Evolutionary conservation across 2,329 filamentous ascomycete species (phyloP).

Genomic region (Aspergillus uvarum): DNA sequence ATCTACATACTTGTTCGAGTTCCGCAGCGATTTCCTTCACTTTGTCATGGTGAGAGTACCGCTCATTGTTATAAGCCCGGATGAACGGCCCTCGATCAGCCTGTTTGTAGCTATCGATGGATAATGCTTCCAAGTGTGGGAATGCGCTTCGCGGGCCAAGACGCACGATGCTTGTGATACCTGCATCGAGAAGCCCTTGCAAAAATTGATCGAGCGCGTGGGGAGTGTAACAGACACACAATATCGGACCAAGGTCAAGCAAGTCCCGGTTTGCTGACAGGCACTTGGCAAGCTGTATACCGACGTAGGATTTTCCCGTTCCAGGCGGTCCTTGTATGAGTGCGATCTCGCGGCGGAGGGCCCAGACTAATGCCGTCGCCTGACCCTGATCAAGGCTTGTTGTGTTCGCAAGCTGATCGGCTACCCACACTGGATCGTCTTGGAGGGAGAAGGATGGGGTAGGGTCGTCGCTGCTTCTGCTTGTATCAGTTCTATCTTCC

Average conservation of each 20-base stretch:
- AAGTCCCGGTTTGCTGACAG: constrained; percentile 13
- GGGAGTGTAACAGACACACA: constrained; percentile 13
- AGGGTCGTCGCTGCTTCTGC: not conserved
- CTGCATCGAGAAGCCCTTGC: not conserved
- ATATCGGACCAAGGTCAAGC: constrained; percentile 2
- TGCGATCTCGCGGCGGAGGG: constrained; percentile 16
- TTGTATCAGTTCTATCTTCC: not conserved
- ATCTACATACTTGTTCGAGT: not conserved
- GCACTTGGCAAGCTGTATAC: constrained; percentile 22
- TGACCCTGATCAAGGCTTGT: constrained; percentile 10
- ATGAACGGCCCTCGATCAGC: not conserved
- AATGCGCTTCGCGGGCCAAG: constrained; percentile 5
- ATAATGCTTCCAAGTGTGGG: not conserved
- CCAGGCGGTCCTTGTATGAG: constrained; percentile 29
- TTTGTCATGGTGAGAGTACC: not conserved
- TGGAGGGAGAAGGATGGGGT: not conserved
- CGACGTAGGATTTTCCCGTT: constrained; percentile 29
- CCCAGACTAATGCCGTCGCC: constrained; percentile 7
- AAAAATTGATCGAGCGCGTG: constrained; percentile 16
- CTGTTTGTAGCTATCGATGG: not conserved
- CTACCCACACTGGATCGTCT: not conserved
- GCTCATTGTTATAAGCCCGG: not conserved
- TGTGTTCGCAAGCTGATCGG: not conserved
- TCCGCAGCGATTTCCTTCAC: not conserved
- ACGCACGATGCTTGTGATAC: constrained; percentile 6